phyloP scores from a whole-genome alignment of 208 protist species.

The Leishmania mexicana region DNA sequence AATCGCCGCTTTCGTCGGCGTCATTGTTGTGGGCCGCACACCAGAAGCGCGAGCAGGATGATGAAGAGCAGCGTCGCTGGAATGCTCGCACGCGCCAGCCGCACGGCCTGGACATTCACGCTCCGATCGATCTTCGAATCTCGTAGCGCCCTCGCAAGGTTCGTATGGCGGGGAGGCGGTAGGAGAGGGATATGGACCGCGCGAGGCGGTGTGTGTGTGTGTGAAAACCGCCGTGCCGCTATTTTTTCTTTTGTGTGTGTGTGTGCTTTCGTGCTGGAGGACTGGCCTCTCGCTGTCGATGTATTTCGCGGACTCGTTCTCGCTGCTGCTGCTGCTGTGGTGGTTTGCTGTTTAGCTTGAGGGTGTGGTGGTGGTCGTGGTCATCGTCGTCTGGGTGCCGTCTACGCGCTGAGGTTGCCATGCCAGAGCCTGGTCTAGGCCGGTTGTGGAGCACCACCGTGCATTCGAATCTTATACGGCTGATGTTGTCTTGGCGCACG shows the following conservation, averaged over 20 bases:
- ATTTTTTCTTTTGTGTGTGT: neutral
- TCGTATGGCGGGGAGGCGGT: neutral
- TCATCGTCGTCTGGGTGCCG: neutral
- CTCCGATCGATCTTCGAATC: conserved; percentile 12
- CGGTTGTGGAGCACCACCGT: neutral
- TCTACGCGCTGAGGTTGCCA: too few species aligned
- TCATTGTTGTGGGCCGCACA: conserved; percentile 16
- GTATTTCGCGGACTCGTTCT: too few species aligned
- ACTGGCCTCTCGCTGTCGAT: too few species aligned
- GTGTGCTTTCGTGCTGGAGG: neutral
- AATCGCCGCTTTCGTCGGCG: neutral
- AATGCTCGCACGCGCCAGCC: conserved; percentile 18
- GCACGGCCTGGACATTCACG: conserved; percentile 16
- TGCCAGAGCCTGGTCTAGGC: neutral
- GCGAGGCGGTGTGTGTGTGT: neutral
- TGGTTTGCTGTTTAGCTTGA: too few species aligned
- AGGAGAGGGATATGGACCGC: neutral
- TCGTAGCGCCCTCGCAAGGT: neutral
- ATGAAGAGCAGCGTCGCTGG: conserved; percentile 23
- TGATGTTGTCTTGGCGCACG: neutral
- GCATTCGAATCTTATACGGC: neutral
- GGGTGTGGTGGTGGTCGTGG: too few species aligned
- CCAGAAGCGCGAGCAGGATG: conserved; percentile 8
- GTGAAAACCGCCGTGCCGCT: neutral
- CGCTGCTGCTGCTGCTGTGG: too few species aligned